Evolutionary conservation across 345 rosid genomes (phyloP).

Genomic region (Corymbia maculata): DNA sequence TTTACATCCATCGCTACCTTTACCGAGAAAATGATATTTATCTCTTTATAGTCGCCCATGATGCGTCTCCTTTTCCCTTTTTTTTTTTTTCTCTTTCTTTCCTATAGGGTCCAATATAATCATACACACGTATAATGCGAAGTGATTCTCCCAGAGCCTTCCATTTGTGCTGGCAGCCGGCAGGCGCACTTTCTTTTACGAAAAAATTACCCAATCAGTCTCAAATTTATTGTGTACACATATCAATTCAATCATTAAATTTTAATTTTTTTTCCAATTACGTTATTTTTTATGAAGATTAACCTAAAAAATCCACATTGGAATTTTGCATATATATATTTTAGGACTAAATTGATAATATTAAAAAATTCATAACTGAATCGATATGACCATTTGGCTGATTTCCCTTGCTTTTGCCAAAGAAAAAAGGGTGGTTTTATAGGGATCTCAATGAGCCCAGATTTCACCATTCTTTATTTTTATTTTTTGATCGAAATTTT

Average conservation of each 20-base stretch:
- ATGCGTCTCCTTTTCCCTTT: neutral
- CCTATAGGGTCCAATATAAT: neutral
- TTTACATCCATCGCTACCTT: neutral
- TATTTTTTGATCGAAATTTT: neutral
- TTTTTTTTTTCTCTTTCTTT: neutral
- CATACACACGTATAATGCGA: neutral
- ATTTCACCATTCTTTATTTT: neutral
- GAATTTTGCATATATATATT: neutral
- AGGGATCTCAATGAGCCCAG: neutral
- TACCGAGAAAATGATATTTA: neutral
- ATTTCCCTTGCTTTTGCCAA: neutral
- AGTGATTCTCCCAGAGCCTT: neutral
- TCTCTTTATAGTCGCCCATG: neutral
- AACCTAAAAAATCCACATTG: too few species aligned
- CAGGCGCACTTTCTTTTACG: neutral
- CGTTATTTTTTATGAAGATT: neutral
- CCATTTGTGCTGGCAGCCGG: neutral
- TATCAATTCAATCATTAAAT: rapidly evolving
- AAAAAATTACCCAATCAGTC: neutral
- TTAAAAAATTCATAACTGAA: neutral
- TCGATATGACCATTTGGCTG: rapidly evolving
- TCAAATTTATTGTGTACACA: neutral
- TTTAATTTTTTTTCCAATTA: neutral
- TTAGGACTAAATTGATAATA: neutral
- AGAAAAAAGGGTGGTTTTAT: neutral